Conservation (phyloP, 495 filamentous ascomycete species). For the Filosporella fistucella region DNA sequence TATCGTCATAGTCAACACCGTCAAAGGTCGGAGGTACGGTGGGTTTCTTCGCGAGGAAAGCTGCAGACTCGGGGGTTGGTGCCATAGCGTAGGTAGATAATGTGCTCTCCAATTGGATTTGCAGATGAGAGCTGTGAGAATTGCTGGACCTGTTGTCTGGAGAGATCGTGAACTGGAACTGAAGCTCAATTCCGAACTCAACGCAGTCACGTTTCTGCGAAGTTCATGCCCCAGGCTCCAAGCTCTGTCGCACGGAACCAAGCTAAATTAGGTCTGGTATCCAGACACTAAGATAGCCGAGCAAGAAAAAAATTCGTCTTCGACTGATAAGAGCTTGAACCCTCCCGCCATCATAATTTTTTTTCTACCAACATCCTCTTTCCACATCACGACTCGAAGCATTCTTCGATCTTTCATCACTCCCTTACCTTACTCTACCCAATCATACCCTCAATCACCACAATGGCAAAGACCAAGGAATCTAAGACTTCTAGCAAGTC, state of each 20-base stretch:
- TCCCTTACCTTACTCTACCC: conserved; percentile 12
- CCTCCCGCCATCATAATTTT: conserved; percentile 11
- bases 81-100: conserved; percentile 27
- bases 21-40: conserved; percentile 91
- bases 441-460: conserved; percentile 19
- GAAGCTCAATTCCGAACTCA: neutral
- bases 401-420: conserved; percentile 13
- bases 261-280: neutral
- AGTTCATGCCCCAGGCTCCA: conserved; percentile 10
- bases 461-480: conserved; percentile 56
- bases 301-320: conserved; percentile 7
- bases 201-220: conserved; percentile 12
- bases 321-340: conserved; percentile 17
- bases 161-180: neutral
- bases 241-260: neutral
- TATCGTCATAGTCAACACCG: conserved; percentile 96
- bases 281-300: conserved; percentile 7
- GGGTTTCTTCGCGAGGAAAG: conserved; percentile 93
- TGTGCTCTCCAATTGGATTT: neutral
- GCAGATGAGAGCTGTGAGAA: neutral
- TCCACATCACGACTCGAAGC: conserved; percentile 18
- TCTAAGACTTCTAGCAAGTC: conserved; percentile 39
- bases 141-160: neutral
- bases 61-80: conserved; percentile 89
- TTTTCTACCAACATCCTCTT: conserved; percentile 4